Percentiles rank a stretch among this genome's conserved stretches.
These are phyloP conservation scores for Papiliotrema flavescens DNA, from an alignment of 1,284 basidiomycete species.

Conservation along the genomic window DNA sequence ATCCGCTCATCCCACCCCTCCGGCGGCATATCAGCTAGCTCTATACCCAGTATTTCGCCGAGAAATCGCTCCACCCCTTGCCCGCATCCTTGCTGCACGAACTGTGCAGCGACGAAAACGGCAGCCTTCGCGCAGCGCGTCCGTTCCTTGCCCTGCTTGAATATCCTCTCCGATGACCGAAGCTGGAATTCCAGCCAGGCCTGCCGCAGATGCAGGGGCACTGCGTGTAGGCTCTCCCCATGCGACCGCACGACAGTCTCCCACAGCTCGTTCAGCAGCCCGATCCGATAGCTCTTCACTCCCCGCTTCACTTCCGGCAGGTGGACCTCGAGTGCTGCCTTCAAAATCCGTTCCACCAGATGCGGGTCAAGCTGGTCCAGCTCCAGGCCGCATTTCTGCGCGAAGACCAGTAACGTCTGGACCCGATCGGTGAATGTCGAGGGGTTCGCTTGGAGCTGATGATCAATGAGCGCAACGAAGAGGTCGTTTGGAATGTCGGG, in stretches of 20 bases:
- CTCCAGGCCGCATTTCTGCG: conserved; percentile 27
- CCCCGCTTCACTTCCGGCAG: background rate
- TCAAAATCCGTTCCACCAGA: background rate
- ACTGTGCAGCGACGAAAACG: no score
- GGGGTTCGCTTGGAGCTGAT: conserved; percentile 19
- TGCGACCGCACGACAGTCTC: background rate
- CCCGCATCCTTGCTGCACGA: no score
- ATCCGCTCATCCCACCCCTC: no score
- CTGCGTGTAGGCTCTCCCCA: background rate
- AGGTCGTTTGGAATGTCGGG: conserved; percentile 36
- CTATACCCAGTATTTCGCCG: no score
- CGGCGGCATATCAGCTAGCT: no score
- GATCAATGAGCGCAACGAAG: conserved; percentile 25
- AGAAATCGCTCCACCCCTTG: no score
- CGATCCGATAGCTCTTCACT: background rate
- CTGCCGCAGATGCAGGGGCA: background rate
- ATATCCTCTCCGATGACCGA: no score
- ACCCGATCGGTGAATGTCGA: conserved; percentile 13
- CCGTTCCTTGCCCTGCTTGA: no score
- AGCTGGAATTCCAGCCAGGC: no score
- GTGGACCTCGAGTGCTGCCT: background rate
- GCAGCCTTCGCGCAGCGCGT: no score
- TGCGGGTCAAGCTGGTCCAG: background rate
- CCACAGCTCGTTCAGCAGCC: background rate
- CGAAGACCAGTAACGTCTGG: conserved; percentile 23